Evolutionary conservation across 2,329 filamentous ascomycete genomes (phyloP), one percentile per base, ranked within the genome.

Genomic region (Beauveria bassiana): DNA sequence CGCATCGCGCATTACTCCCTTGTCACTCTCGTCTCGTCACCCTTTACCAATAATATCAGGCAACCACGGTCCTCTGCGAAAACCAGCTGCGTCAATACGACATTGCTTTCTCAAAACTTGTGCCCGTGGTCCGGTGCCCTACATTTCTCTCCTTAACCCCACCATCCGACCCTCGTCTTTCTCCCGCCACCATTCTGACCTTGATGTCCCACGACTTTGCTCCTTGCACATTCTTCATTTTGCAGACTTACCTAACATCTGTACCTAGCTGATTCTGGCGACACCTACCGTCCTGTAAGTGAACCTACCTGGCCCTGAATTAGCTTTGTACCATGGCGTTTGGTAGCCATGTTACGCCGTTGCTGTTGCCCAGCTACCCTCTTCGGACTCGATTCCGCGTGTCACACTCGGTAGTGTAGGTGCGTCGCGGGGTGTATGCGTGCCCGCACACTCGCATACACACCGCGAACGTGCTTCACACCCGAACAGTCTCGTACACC

Each of bases 261-360:
- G 65, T 73, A 66, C 74, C 69, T 74, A 85, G 83, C 83, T 73
- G 83, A 85, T 70, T 79, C 81, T 69, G 80, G 80, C 74, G 82
- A 86, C 70, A 85, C 76, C 66, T 86, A 85, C 74, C 81, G 83
- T 73, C 81, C 82, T 70, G 83, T 82, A 75, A 82, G 80, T 81
- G 66, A 62, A 45, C 42, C 38, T 59, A 42, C 61, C 59, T 58
- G 61, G 55, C 57, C 61, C 57, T 57, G 22, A 26, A 57, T 54
- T 45, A 9, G 43, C 51, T 52, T 50, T 14, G 18, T 26, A 51
- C 4, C 40, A 22, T 20, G 16, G 10, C 16, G 22, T 42, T 14
- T 43, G 47, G 34, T 16, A 42, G 31, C 38, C 22, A 24, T 59
- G 7, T 18, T 31, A 24, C 8, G 22, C 18, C 26, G 31, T 43